Conservation (phyloP, 768 basidiomycete species). For the Multifurca ochricompacta region DNA sequence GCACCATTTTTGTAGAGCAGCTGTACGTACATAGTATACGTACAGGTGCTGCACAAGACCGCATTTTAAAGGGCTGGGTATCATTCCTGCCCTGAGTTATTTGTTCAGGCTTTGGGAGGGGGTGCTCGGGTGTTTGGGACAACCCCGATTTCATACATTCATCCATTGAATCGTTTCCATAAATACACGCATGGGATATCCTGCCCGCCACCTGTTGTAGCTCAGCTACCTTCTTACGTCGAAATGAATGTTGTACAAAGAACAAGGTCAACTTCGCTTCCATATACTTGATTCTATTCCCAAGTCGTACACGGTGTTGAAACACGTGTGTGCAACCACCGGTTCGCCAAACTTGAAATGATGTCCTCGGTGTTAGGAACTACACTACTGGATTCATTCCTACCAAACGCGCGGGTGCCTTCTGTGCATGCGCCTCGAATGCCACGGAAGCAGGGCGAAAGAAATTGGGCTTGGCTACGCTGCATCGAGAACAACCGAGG, state of each 20-base stretch:
- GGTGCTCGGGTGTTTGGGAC: background rate
- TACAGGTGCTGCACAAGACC: background rate
- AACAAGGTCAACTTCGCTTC: background rate
- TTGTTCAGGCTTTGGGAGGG: background rate
- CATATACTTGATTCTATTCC: background rate
- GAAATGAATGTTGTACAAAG: background rate
- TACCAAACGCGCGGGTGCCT: background rate
- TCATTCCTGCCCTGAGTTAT: background rate
- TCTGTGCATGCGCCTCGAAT: background rate
- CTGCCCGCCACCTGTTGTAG: background rate
- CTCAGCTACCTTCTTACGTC: background rate
- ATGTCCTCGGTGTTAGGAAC: constrained; percentile 7
- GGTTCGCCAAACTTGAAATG: background rate
- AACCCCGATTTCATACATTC: too few relatives aligned
- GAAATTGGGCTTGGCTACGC: background rate
- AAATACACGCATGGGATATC: too few relatives aligned
- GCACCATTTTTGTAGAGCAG: background rate
- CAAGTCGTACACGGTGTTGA: background rate
- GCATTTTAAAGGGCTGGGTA: background rate
- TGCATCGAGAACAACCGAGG: background rate
- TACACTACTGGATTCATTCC: background rate
- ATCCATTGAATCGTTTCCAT: too few relatives aligned
- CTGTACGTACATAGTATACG: background rate
- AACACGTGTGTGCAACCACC: background rate
- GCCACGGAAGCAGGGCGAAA: too few relatives aligned